These are phyloP conservation scores for Rhodotorula sp. DNA, from an alignment of 1,284 basidiomycete genomes.

Conservation along the genomic window DNA sequence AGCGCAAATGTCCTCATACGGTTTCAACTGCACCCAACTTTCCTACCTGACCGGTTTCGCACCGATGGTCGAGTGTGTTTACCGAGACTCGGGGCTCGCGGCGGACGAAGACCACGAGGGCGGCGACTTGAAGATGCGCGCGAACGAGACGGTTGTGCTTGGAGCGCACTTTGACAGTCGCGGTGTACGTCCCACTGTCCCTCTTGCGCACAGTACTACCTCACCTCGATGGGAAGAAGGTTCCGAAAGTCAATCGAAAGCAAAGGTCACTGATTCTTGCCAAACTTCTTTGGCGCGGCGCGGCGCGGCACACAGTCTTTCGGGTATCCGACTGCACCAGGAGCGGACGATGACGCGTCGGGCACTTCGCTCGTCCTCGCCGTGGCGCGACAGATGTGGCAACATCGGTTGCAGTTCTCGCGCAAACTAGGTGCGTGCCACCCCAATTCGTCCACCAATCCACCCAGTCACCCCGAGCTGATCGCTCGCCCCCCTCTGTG, in stretches of 20 bases:
- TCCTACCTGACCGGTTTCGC: slow-evolving; percentile 23
- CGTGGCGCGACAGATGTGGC: slow-evolving; percentile 44
- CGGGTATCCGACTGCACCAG: slow-evolving; percentile 42
- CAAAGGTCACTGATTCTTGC: no score
- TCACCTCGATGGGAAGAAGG: no score
- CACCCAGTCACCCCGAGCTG: background rate
- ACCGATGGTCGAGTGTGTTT: slow-evolving; percentile 38
- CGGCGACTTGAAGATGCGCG: background rate
- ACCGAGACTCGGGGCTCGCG: slow-evolving; percentile 14
- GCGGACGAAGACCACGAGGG: background rate
- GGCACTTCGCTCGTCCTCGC: slow-evolving; percentile 45
- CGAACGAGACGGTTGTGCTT: slow-evolving; percentile 44
- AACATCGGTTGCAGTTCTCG: slow-evolving; percentile 22
- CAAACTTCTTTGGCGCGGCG: no score
- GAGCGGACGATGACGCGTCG: slow-evolving; percentile 37
- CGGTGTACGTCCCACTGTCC: slow-evolving; percentile 9
- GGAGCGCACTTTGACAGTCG: slow-evolving; percentile 44
- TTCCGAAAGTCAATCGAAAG: background rate
- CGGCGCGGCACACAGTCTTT: slow-evolving; percentile 15
- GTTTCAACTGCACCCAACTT: slow-evolving; percentile 29
- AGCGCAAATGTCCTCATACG: slow-evolving; percentile 26
- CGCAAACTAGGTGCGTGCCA: slow-evolving; percentile 34
- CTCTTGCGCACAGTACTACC: no score
- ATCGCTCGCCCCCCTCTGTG: background rate
- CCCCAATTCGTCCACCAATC: no score